Evolutionary conservation across 139 green algal species (phyloP).

Genomic region (Coelastrella sp.): DNA sequence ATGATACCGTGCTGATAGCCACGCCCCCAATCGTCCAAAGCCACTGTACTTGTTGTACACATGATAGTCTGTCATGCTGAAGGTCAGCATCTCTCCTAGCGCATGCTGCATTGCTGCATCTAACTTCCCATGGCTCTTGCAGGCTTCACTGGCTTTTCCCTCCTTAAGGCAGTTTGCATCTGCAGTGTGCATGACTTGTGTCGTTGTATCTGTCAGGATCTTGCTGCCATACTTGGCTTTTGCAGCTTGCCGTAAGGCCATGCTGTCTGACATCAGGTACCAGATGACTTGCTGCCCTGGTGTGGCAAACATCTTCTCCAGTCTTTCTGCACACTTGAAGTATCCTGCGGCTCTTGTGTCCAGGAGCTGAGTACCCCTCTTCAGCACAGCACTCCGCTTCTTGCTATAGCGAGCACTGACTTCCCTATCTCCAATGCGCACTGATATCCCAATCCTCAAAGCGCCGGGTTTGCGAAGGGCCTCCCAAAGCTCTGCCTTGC

Average conservation of each 20-base stretch:
- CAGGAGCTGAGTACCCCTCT: too few relatives aligned
- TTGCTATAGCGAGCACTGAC: not conserved
- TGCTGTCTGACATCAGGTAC: slow-evolving; percentile 31
- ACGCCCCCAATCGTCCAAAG: slow-evolving; percentile 27
- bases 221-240: slow-evolving; percentile 25
- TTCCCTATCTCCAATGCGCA: slow-evolving; percentile 17
- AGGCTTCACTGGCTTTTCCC: too few relatives aligned
- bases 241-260: not conserved
- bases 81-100: slow-evolving; percentile 30
- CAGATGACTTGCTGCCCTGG: slow-evolving; percentile 38
- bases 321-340: slow-evolving; percentile 4
- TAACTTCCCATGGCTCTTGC: not conserved
- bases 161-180: too few relatives aligned
- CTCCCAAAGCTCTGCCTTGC: slow-evolving; percentile 17
- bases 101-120: slow-evolving; percentile 26
- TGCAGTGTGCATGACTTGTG: slow-evolving; percentile 5
- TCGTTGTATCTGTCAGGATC: slow-evolving; percentile 3
- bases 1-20: slow-evolving; percentile 21
- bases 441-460: slow-evolving; percentile 40
- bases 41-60: slow-evolving; percentile 15
- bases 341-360: not conserved
- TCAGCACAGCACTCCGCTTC: not conserved
- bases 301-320: not conserved
- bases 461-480: not conserved
- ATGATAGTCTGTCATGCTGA: slow-evolving; percentile 40